A percentile compares a stretch with the other conserved stretches of the same genome.
Evolutionary conservation across 2,329 filamentous ascomycete species (phyloP).

Genomic region (Zymoseptoria pseudotritici): DNA sequence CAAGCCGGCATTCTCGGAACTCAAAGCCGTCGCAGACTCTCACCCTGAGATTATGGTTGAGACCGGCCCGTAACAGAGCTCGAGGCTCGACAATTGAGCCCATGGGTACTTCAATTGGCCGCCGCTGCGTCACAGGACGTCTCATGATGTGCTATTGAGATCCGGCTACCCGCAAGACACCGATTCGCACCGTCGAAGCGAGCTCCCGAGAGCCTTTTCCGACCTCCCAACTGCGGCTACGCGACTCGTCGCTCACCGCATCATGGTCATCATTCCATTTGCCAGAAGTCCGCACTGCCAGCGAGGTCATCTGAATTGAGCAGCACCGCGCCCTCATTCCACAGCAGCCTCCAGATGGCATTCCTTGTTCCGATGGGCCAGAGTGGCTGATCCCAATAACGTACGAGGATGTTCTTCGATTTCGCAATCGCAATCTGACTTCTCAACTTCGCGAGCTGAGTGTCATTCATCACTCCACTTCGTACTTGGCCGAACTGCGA

Average conservation of each 20-base stretch:
- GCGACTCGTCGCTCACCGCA: too few species aligned
- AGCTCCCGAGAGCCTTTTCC: too few species aligned
- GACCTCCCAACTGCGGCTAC: too few species aligned
- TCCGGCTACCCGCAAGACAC: too few species aligned
- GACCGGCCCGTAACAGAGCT: constrained; percentile 17
- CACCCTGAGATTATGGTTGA: constrained; percentile 41
- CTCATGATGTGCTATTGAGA: too few species aligned
- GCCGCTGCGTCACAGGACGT: too few species aligned
- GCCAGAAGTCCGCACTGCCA: constrained; percentile 41
- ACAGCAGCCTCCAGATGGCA: constrained; percentile 50
- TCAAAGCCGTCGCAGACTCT: constrained; percentile 35
- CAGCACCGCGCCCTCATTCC: constrained; percentile 52
- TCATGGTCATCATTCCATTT: constrained; percentile 9
- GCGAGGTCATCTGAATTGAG: constrained; percentile 59
- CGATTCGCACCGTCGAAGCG: too few species aligned
- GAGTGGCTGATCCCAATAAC: constrained; percentile 57
- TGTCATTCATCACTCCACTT: constrained; percentile 34
- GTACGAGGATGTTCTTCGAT: constrained; percentile 48
- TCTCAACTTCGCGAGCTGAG: constrained; percentile 45
- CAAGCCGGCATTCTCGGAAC: constrained; percentile 60
- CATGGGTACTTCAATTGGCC: too few species aligned
- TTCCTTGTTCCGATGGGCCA: constrained; percentile 55
- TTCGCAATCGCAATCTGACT: constrained; percentile 48
- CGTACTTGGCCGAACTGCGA: constrained; percentile 35
- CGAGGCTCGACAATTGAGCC: neutral